Conservation (phyloP, 306 rosid genomes). For the Ochetophila trinervis region DNA sequence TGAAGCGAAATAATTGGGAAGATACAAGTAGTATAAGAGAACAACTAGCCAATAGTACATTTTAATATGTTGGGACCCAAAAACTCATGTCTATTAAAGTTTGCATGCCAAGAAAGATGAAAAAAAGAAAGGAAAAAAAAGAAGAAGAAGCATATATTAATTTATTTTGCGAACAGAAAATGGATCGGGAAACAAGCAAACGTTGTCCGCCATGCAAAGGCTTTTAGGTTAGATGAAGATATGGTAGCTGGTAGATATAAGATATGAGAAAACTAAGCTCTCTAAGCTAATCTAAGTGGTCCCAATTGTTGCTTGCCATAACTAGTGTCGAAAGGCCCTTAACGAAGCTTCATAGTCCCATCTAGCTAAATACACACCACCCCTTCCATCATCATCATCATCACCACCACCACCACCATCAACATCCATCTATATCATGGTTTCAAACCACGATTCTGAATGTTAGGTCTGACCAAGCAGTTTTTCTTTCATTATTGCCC, state of each 20-base stretch:
- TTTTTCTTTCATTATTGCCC: too few species aligned
- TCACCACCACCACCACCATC: background rate
- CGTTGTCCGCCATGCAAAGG: conserved; percentile 29
- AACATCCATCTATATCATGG: background rate
- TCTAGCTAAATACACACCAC: too few species aligned
- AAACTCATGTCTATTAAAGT: background rate
- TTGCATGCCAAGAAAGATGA: conserved; percentile 28
- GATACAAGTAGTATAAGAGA: background rate
- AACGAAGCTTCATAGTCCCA: too few species aligned
- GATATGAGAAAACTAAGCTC: background rate
- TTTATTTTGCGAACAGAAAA: too few species aligned
- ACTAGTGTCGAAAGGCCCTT: too few species aligned
- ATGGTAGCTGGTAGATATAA: background rate
- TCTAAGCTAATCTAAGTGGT: too few species aligned
- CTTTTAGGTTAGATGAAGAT: too few species aligned
- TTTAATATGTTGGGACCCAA: background rate
- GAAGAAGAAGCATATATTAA: conserved; percentile 4
- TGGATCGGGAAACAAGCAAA: conserved; percentile 14
- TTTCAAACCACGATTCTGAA: too few species aligned
- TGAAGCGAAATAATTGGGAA: too few species aligned
- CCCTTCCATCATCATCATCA: background rate
- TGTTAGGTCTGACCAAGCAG: too few species aligned
- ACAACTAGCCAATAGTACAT: background rate
- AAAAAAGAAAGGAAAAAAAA: conserved; percentile 1
- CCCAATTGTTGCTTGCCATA: too few species aligned